Base-by-base conservation (phyloP, 169 alveolate species). In the Cryptosporidium parvum region DNA sequence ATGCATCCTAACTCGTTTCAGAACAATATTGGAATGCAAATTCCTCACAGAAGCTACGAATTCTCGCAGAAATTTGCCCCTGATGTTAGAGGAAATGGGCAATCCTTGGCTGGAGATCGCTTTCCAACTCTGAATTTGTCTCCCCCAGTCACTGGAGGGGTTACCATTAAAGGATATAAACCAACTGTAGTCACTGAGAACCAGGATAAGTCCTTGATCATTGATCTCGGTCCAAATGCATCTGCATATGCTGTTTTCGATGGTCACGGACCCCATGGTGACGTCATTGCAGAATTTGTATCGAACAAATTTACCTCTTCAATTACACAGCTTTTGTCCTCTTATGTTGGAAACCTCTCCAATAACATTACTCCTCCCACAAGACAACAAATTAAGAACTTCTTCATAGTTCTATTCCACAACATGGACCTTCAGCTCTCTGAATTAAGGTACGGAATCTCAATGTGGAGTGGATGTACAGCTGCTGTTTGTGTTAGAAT, bases 251-350 rank as follows among this genome's bases (percentile, higher is more conserved):
- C 75, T 2, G 89, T 80, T 23, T 80, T 80, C 62, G 89, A 80
- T 80, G 89, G 89, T 26, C 89, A 80, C 23, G 89, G 89, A 44
- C 89, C 89, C 10, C 89, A 80, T 26, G 89, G 89, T 1, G 89
- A 80, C 9, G 75, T 80, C 26, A 45, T 80, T 16, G 89, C 89
- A 14, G 75, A 80, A 12, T 80, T 62, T 1, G 89, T 80, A 26
- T 80, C 80, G 2, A 67, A 62, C 29, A 59, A 65, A 42, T 80
- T 80, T 65, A 39, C 80, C n/a, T n/a, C 45, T 45, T 42, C 89
- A 21, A 59, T 80, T n/a, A 62, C 42, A 37, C 89, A 80, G n/a
- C 67, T 80, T 14, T 62, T 80, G 29, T 52, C 73, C 2, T 62
- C 89, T 16, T 26, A 23, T 18, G 29, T 26, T 44, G 35, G 52